These are phyloP conservation scores for Xanthoconium separans DNA, from an alignment of 1,284 basidiomycete genomes.

Conservation along the genomic window DNA sequence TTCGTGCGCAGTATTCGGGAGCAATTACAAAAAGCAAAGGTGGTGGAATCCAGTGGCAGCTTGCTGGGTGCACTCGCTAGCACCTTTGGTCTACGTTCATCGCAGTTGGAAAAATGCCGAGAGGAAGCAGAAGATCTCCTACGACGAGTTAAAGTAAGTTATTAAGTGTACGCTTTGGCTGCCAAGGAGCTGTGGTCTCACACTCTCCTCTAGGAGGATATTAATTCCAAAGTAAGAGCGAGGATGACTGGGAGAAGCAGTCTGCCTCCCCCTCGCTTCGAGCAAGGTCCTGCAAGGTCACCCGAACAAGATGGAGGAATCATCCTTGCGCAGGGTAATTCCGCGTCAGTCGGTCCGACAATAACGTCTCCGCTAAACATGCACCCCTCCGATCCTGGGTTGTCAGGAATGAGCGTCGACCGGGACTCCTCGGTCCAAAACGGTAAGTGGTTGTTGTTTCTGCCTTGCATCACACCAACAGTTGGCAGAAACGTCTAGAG, in stretches of 20 bases:
- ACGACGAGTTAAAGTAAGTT: slow-evolving; percentile 7
- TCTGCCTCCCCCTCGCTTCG: too few relatives aligned
- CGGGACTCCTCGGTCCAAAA: neutral
- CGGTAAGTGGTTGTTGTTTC: neutral
- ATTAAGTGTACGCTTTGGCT: too few relatives aligned
- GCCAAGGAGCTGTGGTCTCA: neutral
- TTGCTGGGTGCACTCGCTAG: neutral
- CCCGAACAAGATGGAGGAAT: neutral
- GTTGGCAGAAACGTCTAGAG: neutral
- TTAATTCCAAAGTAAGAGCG: slow-evolving; percentile 5
- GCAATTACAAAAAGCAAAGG: neutral
- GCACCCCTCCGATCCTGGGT: neutral
- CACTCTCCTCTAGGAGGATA: slow-evolving; percentile 6
- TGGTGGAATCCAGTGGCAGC: neutral
- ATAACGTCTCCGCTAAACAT: slow-evolving; percentile 1
- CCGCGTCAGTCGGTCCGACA: too few relatives aligned
- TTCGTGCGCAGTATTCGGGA: slow-evolving; percentile 7
- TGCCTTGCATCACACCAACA: neutral
- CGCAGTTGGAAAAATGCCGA: neutral
- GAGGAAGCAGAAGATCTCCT: slow-evolving; percentile 6
- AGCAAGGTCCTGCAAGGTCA: neutral
- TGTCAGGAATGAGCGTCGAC: neutral
- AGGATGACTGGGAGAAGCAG: too few relatives aligned
- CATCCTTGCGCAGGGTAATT: neutral
- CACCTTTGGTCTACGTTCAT: slow-evolving; percentile 4